Base-by-base conservation (phyloP, 345 rosid species). In the Schrenkiella parvula region DNA sequence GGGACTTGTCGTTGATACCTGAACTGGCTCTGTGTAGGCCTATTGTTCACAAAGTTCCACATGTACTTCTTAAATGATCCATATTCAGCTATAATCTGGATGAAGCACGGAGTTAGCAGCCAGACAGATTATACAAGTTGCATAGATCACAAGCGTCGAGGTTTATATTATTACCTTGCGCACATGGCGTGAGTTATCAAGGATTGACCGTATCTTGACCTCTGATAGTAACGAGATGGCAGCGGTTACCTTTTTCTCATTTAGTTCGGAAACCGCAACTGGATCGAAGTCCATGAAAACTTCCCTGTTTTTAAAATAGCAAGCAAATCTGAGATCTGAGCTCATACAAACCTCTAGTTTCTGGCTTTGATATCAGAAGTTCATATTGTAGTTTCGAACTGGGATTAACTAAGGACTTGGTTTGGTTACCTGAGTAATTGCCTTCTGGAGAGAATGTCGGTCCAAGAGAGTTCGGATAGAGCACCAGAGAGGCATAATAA, bases 11-110 rank as follows among this genome's bases (percentile, higher is more conserved):
- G 80, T 43, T 91, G 87, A 74, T 91, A 91, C 44, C 93, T 84
- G 80, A 88, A 84, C 73, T 80, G 86, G 85, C 86, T 85, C 47
- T 91, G 81, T 44, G 89, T 79, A 48, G 97, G 89, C 77, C 87
- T 95, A 74, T 78, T 70, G 81, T 88, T 91, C 80, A 91, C 92
- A 59, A 91, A 95, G 84, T 93, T 86, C 97, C 99, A 95, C 66
- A 95, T 80, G 67, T 91, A 95, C 82, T 79, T 83, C 81, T 88
- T 84, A 29, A 95, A 91, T 13, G 97, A 89, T 23, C 96, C 96
- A 15, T 79, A 86, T 67, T 89, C 99, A 59, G 83, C 86, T 62
- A 84, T 81, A 57, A 95, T 88, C 99, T 95, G 87, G 32, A 70
- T 32, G 1, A 55, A 19, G 4, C 13, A 26, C 2, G 3, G 4